Base-by-base conservation (phyloP, 305 asterid species). In the Plantago coronopus region DNA sequence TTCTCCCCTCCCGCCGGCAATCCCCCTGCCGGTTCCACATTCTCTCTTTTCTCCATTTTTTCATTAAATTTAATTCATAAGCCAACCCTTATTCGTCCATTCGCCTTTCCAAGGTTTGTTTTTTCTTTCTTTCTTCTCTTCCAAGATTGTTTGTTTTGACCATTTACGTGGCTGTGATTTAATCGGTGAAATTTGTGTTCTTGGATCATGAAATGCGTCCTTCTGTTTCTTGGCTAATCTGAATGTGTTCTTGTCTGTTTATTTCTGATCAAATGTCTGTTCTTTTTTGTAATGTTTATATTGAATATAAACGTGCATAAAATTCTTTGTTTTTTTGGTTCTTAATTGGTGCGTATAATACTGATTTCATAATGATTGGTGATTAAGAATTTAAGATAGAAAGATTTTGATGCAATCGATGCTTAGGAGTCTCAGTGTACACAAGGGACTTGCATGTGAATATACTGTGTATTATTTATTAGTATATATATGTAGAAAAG, bases 341-440 rank as follows among this genome's bases (percentile, higher is more conserved):
- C n/a, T n/a, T n/a, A n/a, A n/a, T n/a, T n/a, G n/a, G n/a, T n/a
- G n/a, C n/a, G n/a, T n/a, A n/a, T 18, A 1, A 44, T 44, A 3
- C 40, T 43, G 43, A 60, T 72, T 27, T 69, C 34, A 47, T 51
- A n/a, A 49, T 74, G 17, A 44, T 44, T 44, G 48, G 7, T 15
- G 3, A 1, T 44, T 8, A 12, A 5, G 29, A 25, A 5, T 4
- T 44, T 8, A 12, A 5, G 29, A 25, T 2, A 25, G 3, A 25
- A 25, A 25, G 29, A 25, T 25, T 25, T 25, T 25, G 2, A 25
- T 25, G 2, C 5, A 2, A 2, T 25, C 5, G 2, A 25, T 25
- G 2, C 5, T 25, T 25, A n/a, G n/a, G n/a, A 2, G 2, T 25
- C 5, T 25, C 1, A 37, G 42, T 37, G 2, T 37, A 37, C 0